A percentile compares a stretch with the other conserved stretches of the same genome.
phyloP scores from a whole-genome alignment of 139 green algal genomes.

The Parachlorella kessleri region DNA sequence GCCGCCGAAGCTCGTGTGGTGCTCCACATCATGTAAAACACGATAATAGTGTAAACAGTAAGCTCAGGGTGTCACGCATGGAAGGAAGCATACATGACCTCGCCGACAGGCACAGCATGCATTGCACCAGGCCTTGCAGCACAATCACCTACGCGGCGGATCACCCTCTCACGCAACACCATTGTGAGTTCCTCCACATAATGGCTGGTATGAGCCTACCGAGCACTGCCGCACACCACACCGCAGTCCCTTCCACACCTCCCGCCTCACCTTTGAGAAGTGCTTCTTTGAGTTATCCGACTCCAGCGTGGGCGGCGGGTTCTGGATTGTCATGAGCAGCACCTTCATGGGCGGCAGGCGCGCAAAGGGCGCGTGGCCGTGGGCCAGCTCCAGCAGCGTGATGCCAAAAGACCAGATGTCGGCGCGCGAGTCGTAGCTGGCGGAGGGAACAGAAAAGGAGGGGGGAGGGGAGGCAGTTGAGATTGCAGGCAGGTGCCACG shows the following conservation, averaged over 20 bases:
- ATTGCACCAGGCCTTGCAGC: too few relatives aligned
- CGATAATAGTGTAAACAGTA: too few relatives aligned
- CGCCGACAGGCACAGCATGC: too few relatives aligned
- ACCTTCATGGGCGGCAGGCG: constrained; percentile 99
- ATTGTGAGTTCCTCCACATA: too few relatives aligned
- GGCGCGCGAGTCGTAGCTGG: constrained; percentile 84
- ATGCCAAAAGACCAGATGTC: constrained; percentile 99
- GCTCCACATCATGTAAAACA: too few relatives aligned
- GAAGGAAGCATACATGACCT: too few relatives aligned
- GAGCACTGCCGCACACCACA: neutral
- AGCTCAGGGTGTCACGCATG: too few relatives aligned
- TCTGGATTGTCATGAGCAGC: constrained; percentile 95
- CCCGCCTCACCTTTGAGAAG: constrained; percentile 50
- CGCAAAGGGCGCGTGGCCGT: constrained; percentile 99
- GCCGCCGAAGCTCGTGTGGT: neutral
- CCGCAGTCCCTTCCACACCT: neutral
- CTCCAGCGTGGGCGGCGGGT: constrained; percentile 92
- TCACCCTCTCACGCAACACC: too few relatives aligned
- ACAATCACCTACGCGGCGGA: too few relatives aligned
- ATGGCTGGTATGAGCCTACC: too few relatives aligned
- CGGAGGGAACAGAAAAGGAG: neutral
- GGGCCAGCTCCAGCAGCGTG: constrained; percentile 96
- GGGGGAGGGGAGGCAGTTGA: neutral
- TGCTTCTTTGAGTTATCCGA: constrained; percentile 70
- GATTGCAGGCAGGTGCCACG: too few relatives aligned